Conservation (phyloP, 495 filamentous ascomycete genomes). For the Talaromyces wortmannii region DNA sequence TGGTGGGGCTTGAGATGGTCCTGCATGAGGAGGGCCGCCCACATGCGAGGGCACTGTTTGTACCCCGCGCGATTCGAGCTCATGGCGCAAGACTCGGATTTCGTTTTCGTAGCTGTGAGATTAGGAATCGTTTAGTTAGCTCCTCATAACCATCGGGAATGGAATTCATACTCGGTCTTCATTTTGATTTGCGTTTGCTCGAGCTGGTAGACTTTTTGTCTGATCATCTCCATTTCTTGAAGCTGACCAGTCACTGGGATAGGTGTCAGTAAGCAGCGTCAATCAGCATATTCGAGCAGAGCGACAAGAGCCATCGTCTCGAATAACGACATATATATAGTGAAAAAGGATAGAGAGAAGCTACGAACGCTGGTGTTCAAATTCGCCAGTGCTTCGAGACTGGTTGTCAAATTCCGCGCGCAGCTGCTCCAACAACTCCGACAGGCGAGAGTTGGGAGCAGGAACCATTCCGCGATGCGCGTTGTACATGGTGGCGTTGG, state of each 20-base stretch:
- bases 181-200: slow-evolving; percentile 81
- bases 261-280: slow-evolving; percentile 11
- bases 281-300: background rate
- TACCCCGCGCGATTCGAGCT: slow-evolving; percentile 82
- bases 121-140: background rate
- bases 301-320: background rate
- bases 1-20: slow-evolving; percentile 75
- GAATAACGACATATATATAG: slow-evolving; percentile 1
- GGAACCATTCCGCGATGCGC: slow-evolving; percentile 78
- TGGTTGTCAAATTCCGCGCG: slow-evolving; percentile 86
- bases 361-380: slow-evolving; percentile 83
- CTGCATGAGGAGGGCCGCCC: slow-evolving; percentile 57
- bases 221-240: slow-evolving; percentile 86
- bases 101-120: slow-evolving; percentile 82
- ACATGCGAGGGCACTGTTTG: slow-evolving; percentile 58
- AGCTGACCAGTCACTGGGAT: slow-evolving; percentile 73
- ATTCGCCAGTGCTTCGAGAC: slow-evolving; percentile 65
- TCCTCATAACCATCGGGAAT: background rate
- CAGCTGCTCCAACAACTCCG: slow-evolving; percentile 85
- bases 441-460: slow-evolving; percentile 68
- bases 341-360: slow-evolving; percentile 4
- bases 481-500: slow-evolving; percentile 67
- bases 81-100: slow-evolving; percentile 72
- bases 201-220: slow-evolving; percentile 82
- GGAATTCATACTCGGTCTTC: slow-evolving; percentile 72